These are phyloP conservation scores for Evansstolkia leycettana DNA, from an alignment of 495 filamentous ascomycete species.

Conservation along the genomic window DNA sequence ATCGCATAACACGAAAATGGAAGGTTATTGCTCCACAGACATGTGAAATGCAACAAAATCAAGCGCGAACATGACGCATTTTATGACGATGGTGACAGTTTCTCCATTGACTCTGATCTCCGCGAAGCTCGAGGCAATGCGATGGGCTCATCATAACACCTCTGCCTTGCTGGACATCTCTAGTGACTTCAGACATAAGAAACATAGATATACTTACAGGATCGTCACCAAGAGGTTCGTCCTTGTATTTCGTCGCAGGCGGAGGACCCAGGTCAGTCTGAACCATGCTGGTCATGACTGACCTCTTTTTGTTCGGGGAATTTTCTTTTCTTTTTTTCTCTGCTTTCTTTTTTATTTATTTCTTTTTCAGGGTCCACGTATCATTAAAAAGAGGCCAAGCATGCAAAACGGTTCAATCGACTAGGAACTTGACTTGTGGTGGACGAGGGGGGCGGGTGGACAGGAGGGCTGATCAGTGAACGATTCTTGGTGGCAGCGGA, in stretches of 20 bases:
- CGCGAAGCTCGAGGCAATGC: too few relatives aligned
- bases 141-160: too few relatives aligned
- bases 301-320: constrained; percentile 6
- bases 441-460: not conserved
- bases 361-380: constrained; percentile 3
- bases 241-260: constrained; percentile 28
- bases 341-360: constrained; percentile 2
- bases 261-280: constrained; percentile 32
- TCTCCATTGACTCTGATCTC: not conserved
- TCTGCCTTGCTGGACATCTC: too few relatives aligned
- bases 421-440: constrained; percentile 2
- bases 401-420: constrained; percentile 2
- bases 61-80: not conserved
- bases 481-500: constrained; percentile 1
- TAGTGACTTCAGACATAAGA: too few relatives aligned
- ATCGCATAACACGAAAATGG: too few relatives aligned
- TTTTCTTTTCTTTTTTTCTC: not conserved
- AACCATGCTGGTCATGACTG: constrained; percentile 36
- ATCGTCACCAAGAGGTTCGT: constrained; percentile 30
- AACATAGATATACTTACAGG: constrained; percentile 22
- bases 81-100: not conserved
- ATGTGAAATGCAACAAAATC: constrained; percentile 5
- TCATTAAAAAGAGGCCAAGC: not conserved
- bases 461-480: constrained; percentile 2
- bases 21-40: constrained; percentile 5